Percentiles rank a stretch among this genome's conserved stretches.
These are phyloP conservation scores for Harringtonia lauricola DNA, from an alignment of 2,329 filamentous ascomycete species.

Conservation along the genomic window DNA sequence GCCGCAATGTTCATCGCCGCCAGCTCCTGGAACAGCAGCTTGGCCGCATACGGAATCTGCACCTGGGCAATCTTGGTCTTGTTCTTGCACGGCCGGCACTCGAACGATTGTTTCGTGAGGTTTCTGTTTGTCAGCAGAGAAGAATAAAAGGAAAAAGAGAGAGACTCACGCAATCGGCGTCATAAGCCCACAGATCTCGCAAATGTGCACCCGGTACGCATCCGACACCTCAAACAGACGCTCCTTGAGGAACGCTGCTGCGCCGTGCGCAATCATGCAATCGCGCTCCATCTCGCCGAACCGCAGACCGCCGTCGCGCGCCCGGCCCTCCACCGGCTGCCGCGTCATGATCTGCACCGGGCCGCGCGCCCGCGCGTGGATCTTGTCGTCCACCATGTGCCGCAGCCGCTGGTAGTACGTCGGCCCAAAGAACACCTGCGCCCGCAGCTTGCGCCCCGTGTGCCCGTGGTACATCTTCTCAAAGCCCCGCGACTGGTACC, in stretches of 20 bases:
- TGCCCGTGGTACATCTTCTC: conserved; percentile 99
- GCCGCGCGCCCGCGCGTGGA: conserved; percentile 94
- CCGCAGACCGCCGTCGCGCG: conserved; percentile 90
- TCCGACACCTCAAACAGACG: conserved; percentile 94
- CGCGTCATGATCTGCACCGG: conserved; percentile 95
- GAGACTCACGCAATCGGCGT: conserved; percentile 89
- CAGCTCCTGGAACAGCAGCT: conserved; percentile 95
- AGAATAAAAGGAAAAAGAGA: not conserved
- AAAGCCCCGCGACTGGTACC: conserved; percentile 94
- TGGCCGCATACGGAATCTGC: conserved; percentile 94
- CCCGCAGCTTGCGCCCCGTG: conserved; percentile 84
- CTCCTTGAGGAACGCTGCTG: conserved; percentile 94
- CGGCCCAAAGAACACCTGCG: conserved; percentile 92
- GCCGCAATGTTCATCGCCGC: conserved; percentile 98
- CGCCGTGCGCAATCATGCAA: conserved; percentile 99
- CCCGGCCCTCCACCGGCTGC: conserved; percentile 96
- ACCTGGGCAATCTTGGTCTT: conserved; percentile 98
- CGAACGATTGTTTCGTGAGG: conserved; percentile 89
- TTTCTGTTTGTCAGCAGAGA: conserved; percentile 47
- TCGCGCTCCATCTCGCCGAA: conserved; percentile 99
- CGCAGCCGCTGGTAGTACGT: conserved; percentile 98
- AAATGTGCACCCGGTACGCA: conserved; percentile 95
- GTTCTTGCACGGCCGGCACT: conserved; percentile 96
- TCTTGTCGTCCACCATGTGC: conserved; percentile 99
- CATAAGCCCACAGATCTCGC: conserved; percentile 98